These are phyloP conservation scores for Vigna trinervia DNA, from an alignment of 306 rosid genomes.

Conservation along the genomic window DNA sequence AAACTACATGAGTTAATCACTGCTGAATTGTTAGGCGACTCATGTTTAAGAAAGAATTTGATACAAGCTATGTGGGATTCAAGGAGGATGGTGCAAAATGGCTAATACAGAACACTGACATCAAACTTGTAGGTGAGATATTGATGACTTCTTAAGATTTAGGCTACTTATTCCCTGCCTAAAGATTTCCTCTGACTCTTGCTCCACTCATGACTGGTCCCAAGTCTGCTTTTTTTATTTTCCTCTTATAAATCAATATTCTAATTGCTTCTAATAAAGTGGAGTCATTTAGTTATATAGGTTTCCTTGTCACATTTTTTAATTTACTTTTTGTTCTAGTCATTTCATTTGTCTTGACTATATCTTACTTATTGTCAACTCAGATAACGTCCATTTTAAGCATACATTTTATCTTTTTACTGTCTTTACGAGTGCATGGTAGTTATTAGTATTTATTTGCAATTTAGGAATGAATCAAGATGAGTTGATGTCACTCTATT, in stretches of 20 bases:
- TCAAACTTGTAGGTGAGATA: slow-evolving; percentile 88
- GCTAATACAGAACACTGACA: slow-evolving; percentile 87
- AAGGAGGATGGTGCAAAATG: slow-evolving; percentile 91
- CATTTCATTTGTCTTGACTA: slow-evolving; percentile 19
- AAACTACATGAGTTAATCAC: slow-evolving; percentile 32
- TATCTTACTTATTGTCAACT: background rate
- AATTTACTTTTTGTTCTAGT: background rate
- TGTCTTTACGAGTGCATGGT: background rate
- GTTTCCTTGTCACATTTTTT: slow-evolving; percentile 21
- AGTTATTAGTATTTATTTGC: slow-evolving; percentile 12
- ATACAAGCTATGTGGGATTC: slow-evolving; percentile 81
- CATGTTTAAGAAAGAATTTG: slow-evolving; percentile 82
- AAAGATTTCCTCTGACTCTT: slow-evolving; percentile 4
- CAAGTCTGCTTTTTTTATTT: slow-evolving; percentile 9
- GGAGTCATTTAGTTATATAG: slow-evolving; percentile 8
- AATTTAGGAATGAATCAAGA: slow-evolving; percentile 9
- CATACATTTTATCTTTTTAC: slow-evolving; percentile 7
- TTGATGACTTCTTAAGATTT: background rate
- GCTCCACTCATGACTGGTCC: slow-evolving; percentile 1
- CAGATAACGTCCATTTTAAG: slow-evolving; percentile 20
- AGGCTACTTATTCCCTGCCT: slow-evolving; percentile 32
- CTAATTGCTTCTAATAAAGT: slow-evolving; percentile 1
- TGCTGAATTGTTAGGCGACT: slow-evolving; percentile 68
- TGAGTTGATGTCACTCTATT: background rate
- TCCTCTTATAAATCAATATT: slow-evolving; percentile 17